Evolutionary conservation across 257 asterid genomes (phyloP), one percentile per base, ranked within the genome.

Genomic region (Datura wrightii): DNA sequence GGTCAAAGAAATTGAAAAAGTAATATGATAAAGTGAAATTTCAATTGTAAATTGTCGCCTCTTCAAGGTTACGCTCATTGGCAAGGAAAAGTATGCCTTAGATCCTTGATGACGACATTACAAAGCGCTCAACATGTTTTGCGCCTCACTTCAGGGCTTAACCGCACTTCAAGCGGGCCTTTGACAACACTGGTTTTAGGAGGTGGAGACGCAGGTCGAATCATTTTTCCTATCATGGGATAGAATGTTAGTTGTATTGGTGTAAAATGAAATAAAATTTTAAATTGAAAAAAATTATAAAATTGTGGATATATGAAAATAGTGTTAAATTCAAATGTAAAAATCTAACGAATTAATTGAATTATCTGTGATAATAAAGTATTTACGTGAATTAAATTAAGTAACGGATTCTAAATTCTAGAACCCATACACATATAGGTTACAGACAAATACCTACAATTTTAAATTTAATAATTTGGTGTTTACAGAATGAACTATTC

Each of bases 181-280:
- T 67, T 67, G 76, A 67, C 31, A 37, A 14, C 76, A 67, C 14
- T 67, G 50, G 76, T 44, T 67, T 39, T 76, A 50, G 82, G 62
- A 50, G 42, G 82, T 76, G 63, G 82, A 52, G 48, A 52, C 1
- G 31, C 37, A 52, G 82, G 82, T 52, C 11, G 10, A 36, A 36
- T 31, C 31, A 78, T 78, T 16, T 78, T 78, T 31, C 10, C 13
- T 50, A 18, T 78, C 62, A 78, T 78, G 42, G 31, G 62, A 24
- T 74, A 16, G 59, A 18, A 74, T 50, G 55, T 74, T 74, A 74
- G 24, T 74, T 48, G 39, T 66, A 6, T 18, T 2, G 44, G 56
- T 13, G 42, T 52, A 78, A 78, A 78, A 78, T 78, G 82, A 52
- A 31, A 76, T 50, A 50, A 48, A 72, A 11, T 74, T 74, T 24